A percentile compares a stretch with the other conserved stretches of the same genome.
Evolutionary conservation across 2,329 filamentous ascomycete species (phyloP).

Genomic region (Penicillium sp.): DNA sequence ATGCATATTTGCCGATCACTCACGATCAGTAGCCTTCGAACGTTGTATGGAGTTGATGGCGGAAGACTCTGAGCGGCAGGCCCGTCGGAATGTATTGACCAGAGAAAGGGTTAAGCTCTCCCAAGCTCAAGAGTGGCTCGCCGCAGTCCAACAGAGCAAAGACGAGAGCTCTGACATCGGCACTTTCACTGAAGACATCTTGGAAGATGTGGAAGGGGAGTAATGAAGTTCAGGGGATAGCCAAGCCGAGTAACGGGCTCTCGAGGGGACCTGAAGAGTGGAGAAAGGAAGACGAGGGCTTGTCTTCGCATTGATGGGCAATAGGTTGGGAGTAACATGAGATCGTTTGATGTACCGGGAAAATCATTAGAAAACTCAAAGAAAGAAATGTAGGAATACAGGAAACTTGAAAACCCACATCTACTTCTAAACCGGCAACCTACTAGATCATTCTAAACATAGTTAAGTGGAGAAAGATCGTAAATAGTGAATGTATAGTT

Average conservation of each 20-base stretch:
- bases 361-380: neutral
- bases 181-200: neutral
- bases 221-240: neutral
- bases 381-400: neutral
- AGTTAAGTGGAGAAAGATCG: no score
- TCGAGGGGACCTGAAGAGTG: neutral
- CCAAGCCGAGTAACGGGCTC: no score
- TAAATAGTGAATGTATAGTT: neutral
- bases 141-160: neutral
- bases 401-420: neutral
- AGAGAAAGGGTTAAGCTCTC: constrained; percentile 35
- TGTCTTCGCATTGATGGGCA: neutral
- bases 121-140: constrained; percentile 35
- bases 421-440: neutral
- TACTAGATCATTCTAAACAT: no score
- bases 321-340: neutral
- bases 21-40: constrained; percentile 27
- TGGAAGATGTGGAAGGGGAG: neutral
- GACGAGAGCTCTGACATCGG: constrained; percentile 5
- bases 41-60: constrained; percentile 38
- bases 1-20: neutral
- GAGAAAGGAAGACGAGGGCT: neutral
- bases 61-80: constrained; percentile 36
- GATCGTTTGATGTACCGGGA: neutral
- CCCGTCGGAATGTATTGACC: constrained; percentile 27